Evolutionary conservation across 768 basidiomycete species (phyloP).

Genomic region (Serendipita sp.): DNA sequence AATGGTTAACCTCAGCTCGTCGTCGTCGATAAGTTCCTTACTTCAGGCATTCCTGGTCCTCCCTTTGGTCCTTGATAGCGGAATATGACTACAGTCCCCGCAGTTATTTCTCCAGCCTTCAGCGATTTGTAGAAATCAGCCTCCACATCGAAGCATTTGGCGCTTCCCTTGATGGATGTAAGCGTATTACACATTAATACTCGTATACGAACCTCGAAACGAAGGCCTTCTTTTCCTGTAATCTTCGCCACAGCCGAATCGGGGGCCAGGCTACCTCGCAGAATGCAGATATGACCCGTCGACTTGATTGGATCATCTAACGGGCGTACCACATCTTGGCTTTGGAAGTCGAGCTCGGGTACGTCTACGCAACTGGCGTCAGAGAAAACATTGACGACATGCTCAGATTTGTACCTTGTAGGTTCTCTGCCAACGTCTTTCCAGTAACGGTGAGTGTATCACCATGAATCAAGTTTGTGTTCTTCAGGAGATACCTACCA

Average conservation of each 20-base stretch:
- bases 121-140: slow-evolving; percentile 60
- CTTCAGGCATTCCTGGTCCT: slow-evolving; percentile 85
- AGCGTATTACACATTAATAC: slow-evolving; percentile 16
- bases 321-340: slow-evolving; percentile 59
- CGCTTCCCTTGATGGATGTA: slow-evolving; percentile 34
- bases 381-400: slow-evolving; percentile 19
- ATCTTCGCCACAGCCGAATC: slow-evolving; percentile 81
- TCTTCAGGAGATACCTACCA: slow-evolving; percentile 43
- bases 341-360: slow-evolving; percentile 47
- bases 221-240: slow-evolving; percentile 79
- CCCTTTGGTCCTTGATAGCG: slow-evolving; percentile 83
- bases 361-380: slow-evolving; percentile 32
- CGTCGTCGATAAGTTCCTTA: slow-evolving; percentile 25
- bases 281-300: slow-evolving; percentile 74
- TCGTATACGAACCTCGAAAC: slow-evolving; percentile 44
- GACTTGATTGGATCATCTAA: slow-evolving; percentile 68
- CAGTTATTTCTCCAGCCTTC: slow-evolving; percentile 53
- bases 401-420: slow-evolving; percentile 22
- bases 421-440: slow-evolving; percentile 75
- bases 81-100: slow-evolving; percentile 64
- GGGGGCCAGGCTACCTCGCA: slow-evolving; percentile 79
- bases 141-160: slow-evolving; percentile 65
- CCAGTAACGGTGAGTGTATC: slow-evolving; percentile 80
- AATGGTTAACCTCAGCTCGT: slow-evolving; percentile 17
- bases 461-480: slow-evolving; percentile 66